Evolutionary conservation across 164 flowering plant species (phyloP).

Genomic region (Vitis vinifera): ASM3070453v1 NC_081808.1:1874001-1874500

Average conservation of each 20-base stretch:
- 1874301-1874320: slow-evolving; percentile 2
- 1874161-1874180: too few relatives aligned
- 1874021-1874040: too few relatives aligned
- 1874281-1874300: slow-evolving; percentile 12
- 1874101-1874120: too few relatives aligned
- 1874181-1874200: too few relatives aligned
- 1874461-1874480: slow-evolving; percentile 56
- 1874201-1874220: not conserved
- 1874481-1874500: slow-evolving; percentile 1
- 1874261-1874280: not conserved
- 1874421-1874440: slow-evolving; percentile 81
- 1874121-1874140: too few relatives aligned
- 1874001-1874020: too few relatives aligned
- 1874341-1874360: not conserved
- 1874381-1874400: slow-evolving; percentile 27
- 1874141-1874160: too few relatives aligned
- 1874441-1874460: slow-evolving; percentile 85
- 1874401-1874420: slow-evolving; percentile 40
- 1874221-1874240: not conserved
- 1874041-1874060: too few relatives aligned
- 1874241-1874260: not conserved
- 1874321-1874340: not conserved
- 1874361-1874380: not conserved
- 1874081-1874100: too few relatives aligned
- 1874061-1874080: too few relatives aligned